These are phyloP conservation scores for Kodamaea kaohsiungensis DNA, from an alignment of 805 yeast genomes.

Conservation along the genomic window DNA sequence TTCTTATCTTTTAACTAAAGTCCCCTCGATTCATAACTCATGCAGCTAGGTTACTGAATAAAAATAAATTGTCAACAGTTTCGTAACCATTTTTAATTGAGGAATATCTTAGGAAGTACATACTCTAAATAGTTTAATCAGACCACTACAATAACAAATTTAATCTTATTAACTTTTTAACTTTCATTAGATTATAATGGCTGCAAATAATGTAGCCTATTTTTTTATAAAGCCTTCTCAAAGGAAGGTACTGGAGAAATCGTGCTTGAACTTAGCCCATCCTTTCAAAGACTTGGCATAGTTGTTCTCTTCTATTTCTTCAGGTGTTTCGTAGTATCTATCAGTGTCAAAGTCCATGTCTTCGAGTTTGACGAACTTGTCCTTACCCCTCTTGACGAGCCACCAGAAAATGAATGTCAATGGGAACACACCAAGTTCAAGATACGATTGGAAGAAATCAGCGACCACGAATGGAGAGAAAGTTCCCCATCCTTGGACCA, in stretches of 20 bases:
- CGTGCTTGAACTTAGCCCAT: constrained; percentile 41
- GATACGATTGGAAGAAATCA: constrained; percentile 45
- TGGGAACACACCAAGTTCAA: constrained; percentile 52
- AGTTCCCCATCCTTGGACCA: constrained; percentile 57
- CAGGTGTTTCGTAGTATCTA: constrained; percentile 49
- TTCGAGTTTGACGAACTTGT: constrained; percentile 40
- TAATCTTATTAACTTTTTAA: no score
- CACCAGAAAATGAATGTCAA: constrained; percentile 44
- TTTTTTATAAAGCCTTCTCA: neutral
- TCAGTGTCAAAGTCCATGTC: constrained; percentile 58
- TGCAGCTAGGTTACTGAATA: no score
- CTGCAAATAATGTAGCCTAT: neutral
- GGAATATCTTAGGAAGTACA: no score
- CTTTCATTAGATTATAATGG: neutral
- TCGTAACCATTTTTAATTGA: no score
- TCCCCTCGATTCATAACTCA: no score
- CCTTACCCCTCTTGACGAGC: constrained; percentile 33
- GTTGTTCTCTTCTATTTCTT: constrained; percentile 44
- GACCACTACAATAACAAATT: no score
- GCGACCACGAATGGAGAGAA: constrained; percentile 47
- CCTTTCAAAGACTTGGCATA: constrained; percentile 43
- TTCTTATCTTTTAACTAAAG: no score
- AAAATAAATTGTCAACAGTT: no score
- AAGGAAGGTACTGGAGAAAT: constrained; percentile 28
- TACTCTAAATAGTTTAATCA: no score